Percentiles rank a stretch among this genome's conserved stretches.
These are phyloP conservation scores for Diutina rugosa DNA, from an alignment of 1,139 yeast species.

Conservation along the genomic window DNA sequence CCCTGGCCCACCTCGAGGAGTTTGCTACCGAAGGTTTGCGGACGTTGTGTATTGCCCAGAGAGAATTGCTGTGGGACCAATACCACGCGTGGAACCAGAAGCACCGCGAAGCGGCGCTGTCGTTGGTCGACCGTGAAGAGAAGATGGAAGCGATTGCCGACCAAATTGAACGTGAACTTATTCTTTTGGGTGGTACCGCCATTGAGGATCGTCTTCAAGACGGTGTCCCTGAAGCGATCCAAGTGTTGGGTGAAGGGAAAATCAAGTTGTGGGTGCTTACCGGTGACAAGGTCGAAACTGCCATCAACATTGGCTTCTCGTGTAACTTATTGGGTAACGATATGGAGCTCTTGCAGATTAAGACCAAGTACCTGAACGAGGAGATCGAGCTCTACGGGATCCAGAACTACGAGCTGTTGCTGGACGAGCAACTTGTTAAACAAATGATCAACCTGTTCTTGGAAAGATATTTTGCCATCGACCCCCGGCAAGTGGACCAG, in stretches of 20 bases:
- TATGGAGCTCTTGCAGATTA: slow-evolving; percentile 72
- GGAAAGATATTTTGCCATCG: slow-evolving; percentile 4
- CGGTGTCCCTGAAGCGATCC: slow-evolving; percentile 93
- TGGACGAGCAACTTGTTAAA: slow-evolving; percentile 5
- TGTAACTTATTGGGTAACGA: slow-evolving; percentile 79
- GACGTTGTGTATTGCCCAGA: slow-evolving; percentile 34
- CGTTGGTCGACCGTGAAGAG: slow-evolving; percentile 30
- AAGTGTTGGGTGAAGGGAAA: slow-evolving; percentile 77
- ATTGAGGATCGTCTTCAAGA: slow-evolving; percentile 92
- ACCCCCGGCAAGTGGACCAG: slow-evolving; percentile 38
- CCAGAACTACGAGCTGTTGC: background rate
- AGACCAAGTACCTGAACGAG: slow-evolving; percentile 7
- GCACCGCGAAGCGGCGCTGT: slow-evolving; percentile 28
- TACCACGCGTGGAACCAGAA: slow-evolving; percentile 30
- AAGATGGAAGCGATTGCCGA: slow-evolving; percentile 37
- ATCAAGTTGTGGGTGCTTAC: slow-evolving; percentile 94
- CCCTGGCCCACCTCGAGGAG: slow-evolving; percentile 29
- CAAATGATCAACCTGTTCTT: slow-evolving; percentile 6
- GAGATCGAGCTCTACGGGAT: slow-evolving; percentile 3
- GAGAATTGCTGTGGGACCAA: slow-evolving; percentile 30
- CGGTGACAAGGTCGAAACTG: slow-evolving; percentile 96
- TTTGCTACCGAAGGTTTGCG: slow-evolving; percentile 36
- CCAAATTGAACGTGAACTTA: slow-evolving; percentile 61
- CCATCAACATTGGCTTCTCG: slow-evolving; percentile 93
- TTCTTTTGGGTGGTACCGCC: slow-evolving; percentile 88